Percentiles rank a stretch among this genome's conserved stretches.
Evolutionary conservation across 1,139 yeast genomes (phyloP).

Genomic region (Hanseniaspora gamundiae): DNA sequence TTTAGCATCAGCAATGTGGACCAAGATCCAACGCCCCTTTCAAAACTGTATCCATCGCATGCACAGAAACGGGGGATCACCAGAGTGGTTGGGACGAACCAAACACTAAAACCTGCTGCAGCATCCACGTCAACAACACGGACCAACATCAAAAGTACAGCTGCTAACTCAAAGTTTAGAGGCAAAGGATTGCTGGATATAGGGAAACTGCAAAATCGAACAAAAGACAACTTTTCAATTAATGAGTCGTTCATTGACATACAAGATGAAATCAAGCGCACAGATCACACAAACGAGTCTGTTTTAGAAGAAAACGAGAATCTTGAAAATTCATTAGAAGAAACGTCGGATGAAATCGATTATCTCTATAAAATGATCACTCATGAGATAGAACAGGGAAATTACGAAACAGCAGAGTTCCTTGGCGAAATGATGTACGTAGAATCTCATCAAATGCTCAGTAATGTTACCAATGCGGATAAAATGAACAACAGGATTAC

Average conservation of each 20-base stretch:
- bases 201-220: no score
- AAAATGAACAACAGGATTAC: neutral
- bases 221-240: no score
- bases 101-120: neutral
- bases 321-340: neutral
- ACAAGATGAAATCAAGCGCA: no score
- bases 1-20: neutral
- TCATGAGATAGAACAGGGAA: constrained; percentile 15
- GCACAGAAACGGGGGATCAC: neutral
- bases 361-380: neutral
- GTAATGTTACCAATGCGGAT: neutral
- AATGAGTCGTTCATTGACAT: no score
- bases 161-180: no score
- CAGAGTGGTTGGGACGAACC: neutral
- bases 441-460: constrained; percentile 15
- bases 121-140: neutral
- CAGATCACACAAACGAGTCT: no score
- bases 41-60: neutral
- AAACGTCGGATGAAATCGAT: neutral
- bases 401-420: constrained; percentile 22
- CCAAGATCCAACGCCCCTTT: neutral
- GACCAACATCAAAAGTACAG: no score
- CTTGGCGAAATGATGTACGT: constrained; percentile 20
- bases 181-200: no score
- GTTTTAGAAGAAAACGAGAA: neutral